Conservation (phyloP, 2,329 filamentous ascomycete genomes). For the Scytalidium sp. region DNA sequence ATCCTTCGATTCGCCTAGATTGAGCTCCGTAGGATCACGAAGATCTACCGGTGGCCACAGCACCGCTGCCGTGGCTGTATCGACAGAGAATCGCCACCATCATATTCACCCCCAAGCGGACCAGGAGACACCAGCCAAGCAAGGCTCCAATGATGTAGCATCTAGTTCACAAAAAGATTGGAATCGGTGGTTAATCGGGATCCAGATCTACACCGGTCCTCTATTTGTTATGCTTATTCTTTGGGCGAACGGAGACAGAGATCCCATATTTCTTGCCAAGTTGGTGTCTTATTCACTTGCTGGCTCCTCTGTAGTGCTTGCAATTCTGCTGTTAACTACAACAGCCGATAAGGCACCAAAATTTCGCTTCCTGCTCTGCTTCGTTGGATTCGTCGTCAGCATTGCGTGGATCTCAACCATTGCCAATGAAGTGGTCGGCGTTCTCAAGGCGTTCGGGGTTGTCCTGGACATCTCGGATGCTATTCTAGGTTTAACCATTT, state of each 20-base stretch:
- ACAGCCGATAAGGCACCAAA: slow-evolving; percentile 63
- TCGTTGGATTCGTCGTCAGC: slow-evolving; percentile 84
- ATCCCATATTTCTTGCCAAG: slow-evolving; percentile 53
- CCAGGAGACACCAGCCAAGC: background rate
- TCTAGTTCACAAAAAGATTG: slow-evolving; percentile 45
- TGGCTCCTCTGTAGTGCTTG: slow-evolving; percentile 64
- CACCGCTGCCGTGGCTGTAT: slow-evolving; percentile 28
- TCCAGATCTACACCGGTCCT: slow-evolving; percentile 86
- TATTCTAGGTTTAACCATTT: slow-evolving; percentile 90
- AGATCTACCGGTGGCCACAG: slow-evolving; percentile 27
- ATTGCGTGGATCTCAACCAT: slow-evolving; percentile 97
- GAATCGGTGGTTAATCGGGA: slow-evolving; percentile 85
- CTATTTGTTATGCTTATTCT: slow-evolving; percentile 76
- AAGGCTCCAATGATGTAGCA: slow-evolving; percentile 1
- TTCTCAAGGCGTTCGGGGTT: slow-evolving; percentile 89
- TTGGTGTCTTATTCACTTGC: slow-evolving; percentile 65
- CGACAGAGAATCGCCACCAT: slow-evolving; percentile 21
- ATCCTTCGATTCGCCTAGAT: background rate
- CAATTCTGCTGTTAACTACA: slow-evolving; percentile 66
- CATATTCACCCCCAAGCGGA: slow-evolving; percentile 16
- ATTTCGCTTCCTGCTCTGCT: slow-evolving; percentile 77
- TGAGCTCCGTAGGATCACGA: background rate
- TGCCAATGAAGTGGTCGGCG: slow-evolving; percentile 90
- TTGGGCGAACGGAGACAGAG: slow-evolving; percentile 65
- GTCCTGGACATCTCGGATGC: slow-evolving; percentile 93